These are phyloP conservation scores for Hamamelis virginiana DNA, from an alignment of 164 flowering plant genomes.

Conservation along the genomic window DNA sequence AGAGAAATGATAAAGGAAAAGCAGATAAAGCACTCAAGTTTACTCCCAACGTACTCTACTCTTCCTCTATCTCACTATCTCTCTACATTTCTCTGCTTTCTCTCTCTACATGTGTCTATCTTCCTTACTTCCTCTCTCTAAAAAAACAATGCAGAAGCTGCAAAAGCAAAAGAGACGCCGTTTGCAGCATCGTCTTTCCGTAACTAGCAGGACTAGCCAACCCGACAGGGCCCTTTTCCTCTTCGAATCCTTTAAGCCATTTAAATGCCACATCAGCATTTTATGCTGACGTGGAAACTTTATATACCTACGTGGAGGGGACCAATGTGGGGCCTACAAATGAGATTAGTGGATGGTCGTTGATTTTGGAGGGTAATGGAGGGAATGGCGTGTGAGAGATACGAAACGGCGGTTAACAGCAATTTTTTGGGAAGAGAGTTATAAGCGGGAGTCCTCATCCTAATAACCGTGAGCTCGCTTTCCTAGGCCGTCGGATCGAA, in stretches of 20 bases:
- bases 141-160: neutral
- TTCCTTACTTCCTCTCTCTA: conserved; percentile 5
- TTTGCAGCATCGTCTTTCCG: conserved; percentile 18
- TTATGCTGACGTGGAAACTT: neutral
- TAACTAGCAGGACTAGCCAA: neutral
- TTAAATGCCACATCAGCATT: neutral
- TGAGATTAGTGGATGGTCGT: neutral
- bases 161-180: conserved; percentile 26
- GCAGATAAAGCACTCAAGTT: conserved; percentile 3
- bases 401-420: conserved; percentile 16
- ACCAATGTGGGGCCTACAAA: neutral
- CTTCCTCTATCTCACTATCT: neutral
- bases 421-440: neutral
- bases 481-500: conserved; percentile 9
- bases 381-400: conserved; percentile 2
- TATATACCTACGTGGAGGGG: no score
- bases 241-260: no score
- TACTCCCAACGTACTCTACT: conserved; percentile 1
- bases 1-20: conserved; percentile 1
- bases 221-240: conserved; percentile 20
- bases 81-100: neutral
- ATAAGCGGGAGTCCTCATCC: neutral
- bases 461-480: neutral
- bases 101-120: neutral
- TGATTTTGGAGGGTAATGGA: neutral